Evolutionary conservation across 108 stramenopile species (phyloP), one percentile per base, ranked within the genome.

Genomic region (Fistulifera solaris): DNA sequence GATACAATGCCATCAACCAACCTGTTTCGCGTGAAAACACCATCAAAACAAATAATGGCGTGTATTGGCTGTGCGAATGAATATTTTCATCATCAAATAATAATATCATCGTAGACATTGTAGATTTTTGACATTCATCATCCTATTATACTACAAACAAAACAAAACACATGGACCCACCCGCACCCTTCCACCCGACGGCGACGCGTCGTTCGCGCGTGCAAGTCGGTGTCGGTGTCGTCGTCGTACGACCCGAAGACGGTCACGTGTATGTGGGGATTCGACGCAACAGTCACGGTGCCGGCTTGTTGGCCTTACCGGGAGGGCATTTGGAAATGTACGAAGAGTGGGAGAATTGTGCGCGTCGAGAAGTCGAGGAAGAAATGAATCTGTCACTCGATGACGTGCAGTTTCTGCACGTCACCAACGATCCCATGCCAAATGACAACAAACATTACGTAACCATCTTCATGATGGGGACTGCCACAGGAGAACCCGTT

Each of bases 311-410:
- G 2, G 82, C 86, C 8, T 63, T 89, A 35, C 85, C 83, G 0
- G 87, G 93, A 0, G 93, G 93, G 17, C 93, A 94, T 55, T 62
- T 94, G 41, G 93, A 94, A 74, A 62, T 94, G 73, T 77, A 63
- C 58, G 93, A 94, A 70, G 53, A 58, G 19, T 94, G 93, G 93
- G 75, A 84, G 47, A 58, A 74, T n/a, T 90, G 88, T 57, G 93
- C 89, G 11, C 71, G 54, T 21, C 75, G 93, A 52, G 93, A 94
- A 68, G 81, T 88, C 26, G 16, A 57, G 28, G 93, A 94, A 70
- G 93, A 94, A 74, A 84, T 67, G 49, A 74, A 77, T 35, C 28
- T 94, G 52, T 59, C 65, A 4, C 56, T 88, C 40, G 27, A 46
- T 5, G 63, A 67, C 47, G 55, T 80, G 4, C 27, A 56, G 48